These are phyloP conservation scores for Suhomyces yuchorum DNA, from an alignment of 1,139 yeast species.

Conservation along the genomic window DNA sequence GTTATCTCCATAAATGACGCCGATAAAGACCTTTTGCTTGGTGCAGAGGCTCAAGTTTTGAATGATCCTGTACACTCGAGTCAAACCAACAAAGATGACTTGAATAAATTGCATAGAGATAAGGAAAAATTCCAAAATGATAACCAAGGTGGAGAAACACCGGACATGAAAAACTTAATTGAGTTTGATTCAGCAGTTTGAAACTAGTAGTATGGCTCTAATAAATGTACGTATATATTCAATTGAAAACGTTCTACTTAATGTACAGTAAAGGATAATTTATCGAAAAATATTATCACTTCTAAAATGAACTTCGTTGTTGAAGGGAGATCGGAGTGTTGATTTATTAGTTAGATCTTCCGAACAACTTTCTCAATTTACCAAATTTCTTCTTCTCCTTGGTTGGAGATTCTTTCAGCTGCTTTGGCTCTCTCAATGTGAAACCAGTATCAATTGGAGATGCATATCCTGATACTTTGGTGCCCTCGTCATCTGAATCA, in stretches of 20 bases:
- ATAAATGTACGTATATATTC: constrained; percentile 1
- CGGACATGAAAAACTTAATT: constrained; percentile 7
- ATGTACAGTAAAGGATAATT: constrained; percentile 3
- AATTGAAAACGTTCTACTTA: background rate
- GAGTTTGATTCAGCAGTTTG: constrained; percentile 8
- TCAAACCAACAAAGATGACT: constrained; percentile 32
- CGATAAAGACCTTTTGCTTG: constrained; percentile 49
- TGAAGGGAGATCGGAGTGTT: background rate
- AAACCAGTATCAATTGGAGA: constrained; percentile 12
- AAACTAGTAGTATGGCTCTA: background rate
- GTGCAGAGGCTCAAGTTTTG: constrained; percentile 48
- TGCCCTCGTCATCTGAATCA: constrained; percentile 28
- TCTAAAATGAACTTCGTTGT: background rate
- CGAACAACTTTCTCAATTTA: constrained; percentile 63
- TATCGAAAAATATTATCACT: constrained; percentile 3
- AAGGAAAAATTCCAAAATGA: constrained; percentile 1
- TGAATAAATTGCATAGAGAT: constrained; percentile 21
- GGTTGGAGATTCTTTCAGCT: constrained; percentile 9
- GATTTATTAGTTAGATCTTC: constrained; percentile 28
- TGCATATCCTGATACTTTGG: constrained; percentile 3
- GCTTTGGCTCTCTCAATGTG: constrained; percentile 19
- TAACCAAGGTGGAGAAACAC: background rate
- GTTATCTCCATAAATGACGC: constrained; percentile 49
- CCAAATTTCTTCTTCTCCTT: constrained; percentile 52
- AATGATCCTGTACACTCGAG: constrained; percentile 21